phyloP scores from a whole-genome alignment of 2,329 filamentous ascomycete genomes.

The Cercospora beticola region DNA sequence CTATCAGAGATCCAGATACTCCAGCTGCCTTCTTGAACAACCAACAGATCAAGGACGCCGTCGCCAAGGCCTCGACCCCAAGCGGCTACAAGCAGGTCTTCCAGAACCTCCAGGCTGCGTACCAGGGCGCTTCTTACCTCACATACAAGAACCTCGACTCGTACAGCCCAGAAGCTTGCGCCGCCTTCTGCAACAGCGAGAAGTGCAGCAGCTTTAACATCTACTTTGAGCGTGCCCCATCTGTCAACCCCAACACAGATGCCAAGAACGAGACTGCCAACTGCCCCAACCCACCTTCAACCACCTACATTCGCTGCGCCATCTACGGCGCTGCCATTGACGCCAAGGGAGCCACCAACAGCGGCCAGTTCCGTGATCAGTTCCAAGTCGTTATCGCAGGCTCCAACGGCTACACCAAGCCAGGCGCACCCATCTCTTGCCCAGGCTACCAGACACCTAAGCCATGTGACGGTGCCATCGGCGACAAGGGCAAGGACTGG shows the following conservation, averaged over 20 bases:
- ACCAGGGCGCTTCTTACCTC: conserved; percentile 36
- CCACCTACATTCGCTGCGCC: conserved; percentile 44
- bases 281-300: conserved; percentile 41
- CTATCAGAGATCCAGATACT: background rate
- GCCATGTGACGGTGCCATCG: conserved; percentile 24
- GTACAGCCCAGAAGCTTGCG: conserved; percentile 37
- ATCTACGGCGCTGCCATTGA: conserved; percentile 41
- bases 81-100: conserved; percentile 34
- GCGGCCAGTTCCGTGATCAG: conserved; percentile 29
- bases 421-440: conserved; percentile 22
- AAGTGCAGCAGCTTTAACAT: conserved; percentile 40
- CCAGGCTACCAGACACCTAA: conserved; percentile 20
- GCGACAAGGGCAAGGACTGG: conserved; percentile 21
- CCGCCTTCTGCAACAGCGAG: conserved; percentile 35
- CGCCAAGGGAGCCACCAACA: conserved; percentile 33
- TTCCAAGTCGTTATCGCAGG: conserved; percentile 35
- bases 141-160: conserved; percentile 34
- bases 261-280: conserved; percentile 30
- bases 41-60: conserved; percentile 1
- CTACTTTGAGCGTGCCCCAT: conserved; percentile 39
- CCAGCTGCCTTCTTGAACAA: background rate
- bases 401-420: conserved; percentile 36
- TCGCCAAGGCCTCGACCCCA: background rate
- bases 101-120: conserved; percentile 35
- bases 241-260: conserved; percentile 32